These are phyloP conservation scores for Filobasidium wieringae DNA, from an alignment of 768 basidiomycete genomes.

Conservation along the genomic window DNA sequence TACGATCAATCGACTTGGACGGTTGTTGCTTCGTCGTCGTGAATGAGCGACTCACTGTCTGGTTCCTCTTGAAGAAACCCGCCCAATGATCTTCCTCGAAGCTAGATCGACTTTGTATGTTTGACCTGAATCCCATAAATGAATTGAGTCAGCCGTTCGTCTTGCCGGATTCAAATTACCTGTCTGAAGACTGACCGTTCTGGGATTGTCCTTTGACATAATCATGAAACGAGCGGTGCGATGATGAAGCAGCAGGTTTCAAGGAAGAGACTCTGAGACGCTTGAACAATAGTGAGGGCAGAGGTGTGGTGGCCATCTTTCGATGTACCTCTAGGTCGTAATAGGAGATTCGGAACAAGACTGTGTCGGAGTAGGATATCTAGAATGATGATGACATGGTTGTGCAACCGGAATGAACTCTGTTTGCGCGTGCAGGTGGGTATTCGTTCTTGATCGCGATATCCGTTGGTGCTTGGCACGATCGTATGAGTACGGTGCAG, in stretches of 20 bases:
- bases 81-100: conserved; percentile 66
- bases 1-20: conserved; percentile 18
- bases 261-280: too few species aligned
- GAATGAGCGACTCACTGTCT: conserved; percentile 46
- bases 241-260: not conserved
- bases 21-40: conserved; percentile 13
- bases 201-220: conserved; percentile 24
- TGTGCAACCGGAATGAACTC: too few species aligned
- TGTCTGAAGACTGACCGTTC: conserved; percentile 15
- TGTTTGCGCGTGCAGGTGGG: too few species aligned
- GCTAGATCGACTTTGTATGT: conserved; percentile 40
- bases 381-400: too few species aligned
- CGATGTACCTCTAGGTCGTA: too few species aligned
- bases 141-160: not conserved
- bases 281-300: too few species aligned
- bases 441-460: too few species aligned
- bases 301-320: too few species aligned
- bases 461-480: too few species aligned
- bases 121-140: not conserved
- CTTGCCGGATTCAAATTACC: not conserved
- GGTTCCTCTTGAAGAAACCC: conserved; percentile 62
- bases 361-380: too few species aligned
- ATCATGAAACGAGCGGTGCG: conserved; percentile 24
- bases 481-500: too few species aligned
- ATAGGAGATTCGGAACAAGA: too few species aligned